phyloP scores from a whole-genome alignment of 2,329 filamentous ascomycete genomes.

The Neocatenulostroma microsporum region DNA sequence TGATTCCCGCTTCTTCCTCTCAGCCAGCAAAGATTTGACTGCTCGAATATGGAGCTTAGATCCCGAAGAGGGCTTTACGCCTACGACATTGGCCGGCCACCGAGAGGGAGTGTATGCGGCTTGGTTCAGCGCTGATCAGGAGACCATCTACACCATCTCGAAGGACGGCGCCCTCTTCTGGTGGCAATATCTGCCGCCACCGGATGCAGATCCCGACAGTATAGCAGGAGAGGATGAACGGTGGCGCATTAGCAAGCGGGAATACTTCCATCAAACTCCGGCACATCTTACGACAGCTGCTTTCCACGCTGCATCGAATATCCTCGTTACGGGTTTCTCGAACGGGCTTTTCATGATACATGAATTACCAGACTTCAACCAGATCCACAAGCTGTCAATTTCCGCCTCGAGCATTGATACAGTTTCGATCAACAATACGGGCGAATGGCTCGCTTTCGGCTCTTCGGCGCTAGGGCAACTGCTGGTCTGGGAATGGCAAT shows the following conservation, averaged over 20 bases:
- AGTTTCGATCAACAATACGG: conserved; percentile 86
- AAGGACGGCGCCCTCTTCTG: conserved; percentile 95
- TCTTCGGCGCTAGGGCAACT: conserved; percentile 91
- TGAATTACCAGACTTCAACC: conserved; percentile 91
- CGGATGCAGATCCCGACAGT: conserved; percentile 44
- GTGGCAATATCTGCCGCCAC: conserved; percentile 70
- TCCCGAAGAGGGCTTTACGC: conserved; percentile 76
- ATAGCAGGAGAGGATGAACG: conserved; percentile 58
- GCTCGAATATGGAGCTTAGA: conserved; percentile 92
- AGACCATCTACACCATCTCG: conserved; percentile 91
- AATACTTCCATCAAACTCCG: conserved; percentile 84
- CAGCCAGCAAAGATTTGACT: conserved; percentile 83
- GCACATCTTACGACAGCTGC: conserved; percentile 83
- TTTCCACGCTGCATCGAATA: conserved; percentile 76
- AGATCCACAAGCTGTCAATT: conserved; percentile 88
- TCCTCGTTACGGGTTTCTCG: conserved; percentile 95
- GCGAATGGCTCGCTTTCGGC: conserved; percentile 95
- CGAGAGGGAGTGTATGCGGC: conserved; percentile 83
- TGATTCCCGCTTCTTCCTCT: conserved; percentile 93
- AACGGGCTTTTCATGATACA: conserved; percentile 91
- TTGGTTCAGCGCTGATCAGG: conserved; percentile 94
- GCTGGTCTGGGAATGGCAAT: conserved; percentile 99
- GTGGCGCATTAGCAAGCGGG: conserved; percentile 84
- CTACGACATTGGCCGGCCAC: conserved; percentile 85
- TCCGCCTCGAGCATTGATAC: conserved; percentile 95